Percentiles rank a stretch among this genome's conserved stretches.
Evolutionary conservation across 2,329 filamentous ascomycete genomes (phyloP).

Genomic region (Chaetomium strumarium): DNA sequence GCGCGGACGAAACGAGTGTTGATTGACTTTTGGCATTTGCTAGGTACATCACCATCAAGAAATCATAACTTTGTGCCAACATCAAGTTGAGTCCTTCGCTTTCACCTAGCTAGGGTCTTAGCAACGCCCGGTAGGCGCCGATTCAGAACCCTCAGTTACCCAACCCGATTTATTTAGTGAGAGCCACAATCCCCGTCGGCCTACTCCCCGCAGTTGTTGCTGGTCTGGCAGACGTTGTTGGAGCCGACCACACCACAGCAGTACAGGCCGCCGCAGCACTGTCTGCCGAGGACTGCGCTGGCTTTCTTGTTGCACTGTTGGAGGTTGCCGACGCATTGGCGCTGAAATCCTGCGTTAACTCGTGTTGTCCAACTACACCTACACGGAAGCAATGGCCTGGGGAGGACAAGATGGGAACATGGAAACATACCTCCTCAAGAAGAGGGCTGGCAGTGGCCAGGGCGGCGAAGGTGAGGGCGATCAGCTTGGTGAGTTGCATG

Average conservation of each 20-base stretch:
- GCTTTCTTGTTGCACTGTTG: neutral
- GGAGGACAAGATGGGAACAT: neutral
- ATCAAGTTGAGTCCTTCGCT: no score
- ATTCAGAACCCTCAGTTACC: no score
- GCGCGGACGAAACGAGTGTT: no score
- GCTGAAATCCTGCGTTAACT: neutral
- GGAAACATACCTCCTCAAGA: neutral
- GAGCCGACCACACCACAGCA: neutral
- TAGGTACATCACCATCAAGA: no score
- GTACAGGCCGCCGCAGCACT: conserved; percentile 2
- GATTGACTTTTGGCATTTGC: no score
- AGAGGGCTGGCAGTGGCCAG: neutral
- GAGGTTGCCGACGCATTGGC: neutral
- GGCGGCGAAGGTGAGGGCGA: neutral
- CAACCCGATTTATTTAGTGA: no score
- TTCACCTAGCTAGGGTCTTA: no score
- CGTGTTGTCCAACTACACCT: neutral
- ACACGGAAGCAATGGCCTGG: neutral
- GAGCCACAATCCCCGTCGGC: no score
- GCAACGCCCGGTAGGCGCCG: no score
- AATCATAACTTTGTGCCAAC: no score
- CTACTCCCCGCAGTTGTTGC: neutral
- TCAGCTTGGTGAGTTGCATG: neutral
- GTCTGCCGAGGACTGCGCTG: neutral
- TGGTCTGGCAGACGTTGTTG: conserved; percentile 2